Conservation (phyloP, 129 eudicot species). For the sunflower (Helianthus annuus) region DNA sequence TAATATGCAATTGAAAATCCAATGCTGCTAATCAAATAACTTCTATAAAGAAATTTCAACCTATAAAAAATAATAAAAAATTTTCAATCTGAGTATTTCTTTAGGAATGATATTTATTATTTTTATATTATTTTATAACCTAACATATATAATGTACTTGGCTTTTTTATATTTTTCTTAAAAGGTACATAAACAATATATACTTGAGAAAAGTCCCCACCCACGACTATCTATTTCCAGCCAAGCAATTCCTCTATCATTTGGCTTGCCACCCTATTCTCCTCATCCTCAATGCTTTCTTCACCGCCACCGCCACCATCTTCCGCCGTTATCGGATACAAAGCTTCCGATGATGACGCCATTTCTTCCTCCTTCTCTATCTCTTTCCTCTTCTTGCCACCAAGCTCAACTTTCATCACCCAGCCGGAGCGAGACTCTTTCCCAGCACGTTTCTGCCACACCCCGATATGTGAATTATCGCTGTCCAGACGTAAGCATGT, state of each 20-base stretch:
- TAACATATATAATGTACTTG: no score
- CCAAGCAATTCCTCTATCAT: slow-evolving; percentile 53
- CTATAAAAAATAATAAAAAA: no score
- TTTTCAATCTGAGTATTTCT: no score
- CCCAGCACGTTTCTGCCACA: slow-evolving; percentile 52
- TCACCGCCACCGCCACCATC: background rate
- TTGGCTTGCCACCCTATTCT: slow-evolving; percentile 34
- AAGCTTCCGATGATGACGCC: background rate
- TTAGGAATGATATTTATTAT: no score
- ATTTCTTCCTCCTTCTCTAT: background rate
- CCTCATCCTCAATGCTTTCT: slow-evolving; percentile 37
- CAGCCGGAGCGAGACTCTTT: slow-evolving; percentile 33
- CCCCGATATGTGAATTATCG: slow-evolving; percentile 41
- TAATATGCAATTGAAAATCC: no score
- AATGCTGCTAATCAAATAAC: no score
- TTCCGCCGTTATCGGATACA: slow-evolving; percentile 7
- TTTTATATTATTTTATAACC: no score
- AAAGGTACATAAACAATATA: no score
- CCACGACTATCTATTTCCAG: slow-evolving; percentile 15
- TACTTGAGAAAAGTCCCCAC: background rate
- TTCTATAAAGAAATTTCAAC: no score
- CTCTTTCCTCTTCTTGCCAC: slow-evolving; percentile 20
- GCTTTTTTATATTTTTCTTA: no score
- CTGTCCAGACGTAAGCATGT: slow-evolving; percentile 46
- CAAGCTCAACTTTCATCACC: slow-evolving; percentile 40